Percentiles rank a stretch among this genome's conserved stretches.
phyloP scores from a whole-genome alignment of 805 yeast genomes.

The Starmerella khaoyaiensis region DNA sequence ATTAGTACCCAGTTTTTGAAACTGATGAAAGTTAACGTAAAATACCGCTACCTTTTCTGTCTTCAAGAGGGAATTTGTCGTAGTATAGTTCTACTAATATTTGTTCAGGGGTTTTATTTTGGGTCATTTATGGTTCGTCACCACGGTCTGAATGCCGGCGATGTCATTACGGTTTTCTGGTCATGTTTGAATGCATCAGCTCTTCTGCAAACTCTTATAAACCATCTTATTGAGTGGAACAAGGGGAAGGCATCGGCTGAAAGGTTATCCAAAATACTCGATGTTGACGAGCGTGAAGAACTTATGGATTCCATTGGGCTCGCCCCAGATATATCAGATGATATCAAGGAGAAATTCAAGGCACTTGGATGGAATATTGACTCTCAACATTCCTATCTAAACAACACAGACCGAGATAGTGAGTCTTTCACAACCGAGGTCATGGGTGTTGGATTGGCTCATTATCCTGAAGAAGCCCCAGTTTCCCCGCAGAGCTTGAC shows the following conservation, averaged over 20 bases:
- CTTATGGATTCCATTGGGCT: constrained; percentile 22
- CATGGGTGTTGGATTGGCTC: too few species aligned
- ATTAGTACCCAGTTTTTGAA: constrained; percentile 31
- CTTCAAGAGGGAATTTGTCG: constrained; percentile 46
- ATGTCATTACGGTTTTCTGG: constrained; percentile 70
- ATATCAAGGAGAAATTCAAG: not conserved
- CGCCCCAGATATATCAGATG: constrained; percentile 8
- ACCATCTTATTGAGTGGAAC: constrained; percentile 47
- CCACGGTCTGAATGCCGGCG: constrained; percentile 41
- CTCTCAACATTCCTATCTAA: too few species aligned
- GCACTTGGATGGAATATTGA: constrained; percentile 9
- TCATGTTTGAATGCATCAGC: constrained; percentile 66
- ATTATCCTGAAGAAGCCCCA: too few species aligned
- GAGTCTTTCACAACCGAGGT: too few species aligned
- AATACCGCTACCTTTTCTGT: constrained; percentile 36
- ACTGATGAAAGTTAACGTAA: constrained; percentile 32
- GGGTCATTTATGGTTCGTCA: constrained; percentile 55
- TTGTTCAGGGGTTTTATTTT: constrained; percentile 87
- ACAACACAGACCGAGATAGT: too few species aligned
- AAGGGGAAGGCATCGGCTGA: constrained; percentile 59
- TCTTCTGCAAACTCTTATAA: constrained; percentile 41
- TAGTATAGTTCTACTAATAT: constrained; percentile 52
- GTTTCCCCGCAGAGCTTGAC: constrained; percentile 1
- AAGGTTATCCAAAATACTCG: constrained; percentile 36
- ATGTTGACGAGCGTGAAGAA: constrained; percentile 11